These are phyloP conservation scores for Aspergillus affinis DNA, from an alignment of 495 filamentous ascomycete species.

Conservation along the genomic window DNA sequence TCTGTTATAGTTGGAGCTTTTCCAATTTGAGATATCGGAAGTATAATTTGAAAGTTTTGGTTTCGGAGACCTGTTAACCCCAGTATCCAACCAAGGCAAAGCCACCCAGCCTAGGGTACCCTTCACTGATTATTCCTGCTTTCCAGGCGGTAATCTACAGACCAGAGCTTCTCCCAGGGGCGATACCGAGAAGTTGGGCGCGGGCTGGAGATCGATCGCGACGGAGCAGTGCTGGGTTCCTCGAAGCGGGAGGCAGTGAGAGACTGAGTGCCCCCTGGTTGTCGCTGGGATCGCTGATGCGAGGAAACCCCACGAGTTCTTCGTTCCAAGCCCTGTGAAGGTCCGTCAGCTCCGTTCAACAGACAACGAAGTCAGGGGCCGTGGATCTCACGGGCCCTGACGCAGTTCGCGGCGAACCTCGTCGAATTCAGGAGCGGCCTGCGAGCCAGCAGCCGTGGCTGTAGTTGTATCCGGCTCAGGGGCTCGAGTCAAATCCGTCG, in stretches of 20 bases:
- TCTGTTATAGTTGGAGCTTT: not conserved
- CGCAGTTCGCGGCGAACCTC: slow-evolving; percentile 53
- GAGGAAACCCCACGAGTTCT: not conserved
- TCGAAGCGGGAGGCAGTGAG: slow-evolving; percentile 17
- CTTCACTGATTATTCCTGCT: slow-evolving; percentile 14
- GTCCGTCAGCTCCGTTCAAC: slow-evolving; percentile 24
- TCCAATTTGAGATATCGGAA: not conserved
- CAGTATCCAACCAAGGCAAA: too few relatives aligned
- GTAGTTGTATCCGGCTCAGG: slow-evolving; percentile 31
- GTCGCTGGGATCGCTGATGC: slow-evolving; percentile 5
- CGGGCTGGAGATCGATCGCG: slow-evolving; percentile 22
- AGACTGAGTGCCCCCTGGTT: slow-evolving; percentile 13
- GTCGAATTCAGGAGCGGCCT: slow-evolving; percentile 39
- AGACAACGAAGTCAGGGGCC: slow-evolving; percentile 12
- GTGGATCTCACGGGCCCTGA: slow-evolving; percentile 42
- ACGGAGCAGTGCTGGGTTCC: slow-evolving; percentile 5
- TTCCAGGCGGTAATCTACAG: slow-evolving; percentile 50
- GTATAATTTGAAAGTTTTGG: not conserved
- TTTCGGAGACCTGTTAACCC: too few relatives aligned
- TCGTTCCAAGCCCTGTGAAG: slow-evolving; percentile 21
- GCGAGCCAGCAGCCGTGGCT: slow-evolving; percentile 22
- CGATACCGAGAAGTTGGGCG: slow-evolving; percentile 30
- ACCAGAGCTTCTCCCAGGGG: slow-evolving; percentile 56
- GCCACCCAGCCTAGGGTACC: slow-evolving; percentile 9
- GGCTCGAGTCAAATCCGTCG: slow-evolving; percentile 37